Evolutionary conservation across 306 rosid genomes (phyloP).

Genomic region (Medicago ruthenica): DNA sequence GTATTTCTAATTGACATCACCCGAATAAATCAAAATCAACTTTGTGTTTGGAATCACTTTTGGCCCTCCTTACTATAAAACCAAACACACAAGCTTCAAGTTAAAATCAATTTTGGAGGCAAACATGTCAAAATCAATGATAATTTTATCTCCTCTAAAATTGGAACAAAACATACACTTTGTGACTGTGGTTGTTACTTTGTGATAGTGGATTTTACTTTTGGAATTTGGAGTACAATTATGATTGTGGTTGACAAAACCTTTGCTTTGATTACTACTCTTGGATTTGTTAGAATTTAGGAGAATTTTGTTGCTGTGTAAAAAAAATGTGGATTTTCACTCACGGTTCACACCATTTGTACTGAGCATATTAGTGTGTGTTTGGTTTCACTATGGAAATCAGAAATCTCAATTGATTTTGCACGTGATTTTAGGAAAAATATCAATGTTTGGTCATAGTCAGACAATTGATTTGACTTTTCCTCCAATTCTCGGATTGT

Average conservation of each 20-base stretch:
- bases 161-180: background rate
- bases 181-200: background rate
- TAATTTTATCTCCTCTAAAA: background rate
- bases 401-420: background rate
- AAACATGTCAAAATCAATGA: background rate
- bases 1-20: no score
- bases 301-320: constrained; percentile 1
- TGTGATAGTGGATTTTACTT: background rate
- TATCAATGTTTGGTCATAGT: background rate
- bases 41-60: background rate
- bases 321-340: background rate
- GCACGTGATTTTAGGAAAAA: background rate
- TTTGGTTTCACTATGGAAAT: background rate
- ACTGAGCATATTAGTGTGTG: background rate
- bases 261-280: constrained; percentile 6
- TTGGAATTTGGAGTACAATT: background rate
- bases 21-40: no score
- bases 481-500: background rate
- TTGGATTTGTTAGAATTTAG: background rate
- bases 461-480: background rate
- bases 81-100: no score
- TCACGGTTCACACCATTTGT: background rate
- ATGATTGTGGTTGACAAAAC: constrained; percentile 7
- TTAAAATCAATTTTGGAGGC: background rate
- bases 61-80: background rate